Percentiles rank a stretch among this genome's conserved stretches.
These are phyloP conservation scores for Tilletia setariae DNA, from an alignment of 1,284 basidiomycete species.

Conservation along the genomic window DNA sequence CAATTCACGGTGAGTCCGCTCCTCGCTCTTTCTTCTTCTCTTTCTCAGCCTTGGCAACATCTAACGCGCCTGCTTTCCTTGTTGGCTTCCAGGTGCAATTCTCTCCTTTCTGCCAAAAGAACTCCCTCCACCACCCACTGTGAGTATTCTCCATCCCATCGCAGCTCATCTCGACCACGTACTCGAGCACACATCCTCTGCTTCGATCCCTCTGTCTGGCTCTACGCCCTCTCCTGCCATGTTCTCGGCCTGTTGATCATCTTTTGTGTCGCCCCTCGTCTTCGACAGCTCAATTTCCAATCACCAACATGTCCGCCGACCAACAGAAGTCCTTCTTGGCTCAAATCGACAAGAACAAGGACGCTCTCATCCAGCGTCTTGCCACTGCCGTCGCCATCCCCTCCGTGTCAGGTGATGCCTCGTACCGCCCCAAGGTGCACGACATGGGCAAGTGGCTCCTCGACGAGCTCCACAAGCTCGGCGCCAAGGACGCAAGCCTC, in stretches of 20 bases:
- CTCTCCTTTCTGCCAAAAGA: no score
- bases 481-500: constrained; percentile 39
- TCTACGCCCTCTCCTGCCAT: no score
- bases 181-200: no score
- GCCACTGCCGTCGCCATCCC: constrained; percentile 52
- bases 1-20: not conserved
- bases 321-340: constrained; percentile 40
- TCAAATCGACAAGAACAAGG: constrained; percentile 50
- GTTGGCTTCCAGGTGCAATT: no score
- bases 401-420: constrained; percentile 50
- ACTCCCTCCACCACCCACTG: no score
- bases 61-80: no score
- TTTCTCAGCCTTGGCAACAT: no score
- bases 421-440: constrained; percentile 48
- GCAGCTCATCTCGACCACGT: constrained; percentile 5
- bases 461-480: constrained; percentile 42
- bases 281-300: not conserved
- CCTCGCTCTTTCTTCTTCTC: not conserved
- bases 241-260: not conserved
- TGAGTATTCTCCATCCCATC: not conserved
- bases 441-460: constrained; percentile 52
- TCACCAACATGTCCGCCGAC: constrained; percentile 15
- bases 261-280: not conserved
- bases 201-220: no score
- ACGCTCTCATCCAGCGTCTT: constrained; percentile 41